Base-by-base conservation (phyloP, 495 filamentous ascomycete genomes). In the Bacidia rubella region DNA sequence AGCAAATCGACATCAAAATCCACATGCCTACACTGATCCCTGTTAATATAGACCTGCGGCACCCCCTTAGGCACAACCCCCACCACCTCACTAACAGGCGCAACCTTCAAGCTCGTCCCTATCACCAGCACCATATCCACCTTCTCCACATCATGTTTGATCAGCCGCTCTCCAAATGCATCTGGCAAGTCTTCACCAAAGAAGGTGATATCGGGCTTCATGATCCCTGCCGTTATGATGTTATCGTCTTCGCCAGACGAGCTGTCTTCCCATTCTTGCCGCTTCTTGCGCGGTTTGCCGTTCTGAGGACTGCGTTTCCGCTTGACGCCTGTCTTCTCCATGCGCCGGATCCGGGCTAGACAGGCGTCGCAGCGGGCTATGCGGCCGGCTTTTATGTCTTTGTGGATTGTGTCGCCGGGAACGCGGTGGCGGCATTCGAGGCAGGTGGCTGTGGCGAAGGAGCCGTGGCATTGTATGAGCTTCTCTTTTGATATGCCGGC, bases 181-280 rank as follows among this genome's bases (percentile, higher is more conserved):
- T 85, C 79, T 0, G 90, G 89, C 2, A 98, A 80, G 55, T 73
- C 72, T 50, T 77, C 74, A 25, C 74, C 74, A 53, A 97, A 97
- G 75, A 98, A 97, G 2, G 86, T 95, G 60, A 98, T 97, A 66
- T 96, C 92, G 15, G 92, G 92, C 53, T 97, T 99, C 90, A 97
- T 96, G 58, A 99, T 81, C 15, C 93, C 92, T 3, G 83, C 77
- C 47, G 77, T 72, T 0, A 78, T 78, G 29, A 84, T 79, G 42
- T 85, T 81, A 47, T 80, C 81, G 25, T 87, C 82, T 51, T 82
- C 80, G 39, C 24, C 24, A n/a, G 47, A 50, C 20, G 24, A 32
- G n/a, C 25, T n/a, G 47, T 10, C 0, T 21, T 21, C 22, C 15
- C 12, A 44, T 5, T 48, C 17, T 26, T 27, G 45, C 12, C 45